These are phyloP conservation scores for Salix viminalis DNA, from an alignment of 345 rosid species.

Conservation along the genomic window DNA sequence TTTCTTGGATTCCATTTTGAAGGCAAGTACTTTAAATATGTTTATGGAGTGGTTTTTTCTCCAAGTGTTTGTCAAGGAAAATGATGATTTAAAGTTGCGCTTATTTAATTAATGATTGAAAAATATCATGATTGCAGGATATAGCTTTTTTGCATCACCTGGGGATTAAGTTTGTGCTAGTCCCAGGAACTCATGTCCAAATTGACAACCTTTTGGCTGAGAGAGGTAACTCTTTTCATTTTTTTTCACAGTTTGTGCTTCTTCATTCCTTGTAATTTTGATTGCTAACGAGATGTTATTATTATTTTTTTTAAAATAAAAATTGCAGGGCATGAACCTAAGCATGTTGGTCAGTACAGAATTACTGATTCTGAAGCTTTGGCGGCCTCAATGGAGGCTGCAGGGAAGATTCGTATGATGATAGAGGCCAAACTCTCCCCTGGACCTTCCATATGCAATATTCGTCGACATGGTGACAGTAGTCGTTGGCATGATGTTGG, in stretches of 20 bases:
- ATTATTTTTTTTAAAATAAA: background rate
- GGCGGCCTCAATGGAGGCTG: conserved; percentile 90
- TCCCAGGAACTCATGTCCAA: conserved; percentile 86
- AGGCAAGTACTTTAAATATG: conserved; percentile 38
- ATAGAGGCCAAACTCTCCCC: conserved; percentile 96
- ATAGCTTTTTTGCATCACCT: conserved; percentile 88
- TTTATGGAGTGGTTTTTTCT: background rate
- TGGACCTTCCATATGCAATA: conserved; percentile 77
- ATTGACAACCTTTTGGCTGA: conserved; percentile 76
- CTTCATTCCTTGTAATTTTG: background rate
- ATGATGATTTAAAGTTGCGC: background rate
- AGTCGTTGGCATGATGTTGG: conserved; percentile 88
- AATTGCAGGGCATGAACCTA: conserved; percentile 57
- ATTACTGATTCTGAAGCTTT: conserved; percentile 77
- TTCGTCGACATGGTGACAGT: conserved; percentile 86
- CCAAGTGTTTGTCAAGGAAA: background rate
- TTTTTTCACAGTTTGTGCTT: background rate
- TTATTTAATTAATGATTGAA: background rate
- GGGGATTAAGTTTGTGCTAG: conserved; percentile 76
- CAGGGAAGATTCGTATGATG: conserved; percentile 82
- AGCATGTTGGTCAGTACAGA: conserved; percentile 73
- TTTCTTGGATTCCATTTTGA: conserved; percentile 56
- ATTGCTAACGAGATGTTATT: background rate
- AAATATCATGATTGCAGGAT: conserved; percentile 48
- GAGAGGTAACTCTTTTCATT: conserved; percentile 45